Conservation (phyloP, 2,329 filamentous ascomycete genomes). For the Eurotiales sp. region DNA sequence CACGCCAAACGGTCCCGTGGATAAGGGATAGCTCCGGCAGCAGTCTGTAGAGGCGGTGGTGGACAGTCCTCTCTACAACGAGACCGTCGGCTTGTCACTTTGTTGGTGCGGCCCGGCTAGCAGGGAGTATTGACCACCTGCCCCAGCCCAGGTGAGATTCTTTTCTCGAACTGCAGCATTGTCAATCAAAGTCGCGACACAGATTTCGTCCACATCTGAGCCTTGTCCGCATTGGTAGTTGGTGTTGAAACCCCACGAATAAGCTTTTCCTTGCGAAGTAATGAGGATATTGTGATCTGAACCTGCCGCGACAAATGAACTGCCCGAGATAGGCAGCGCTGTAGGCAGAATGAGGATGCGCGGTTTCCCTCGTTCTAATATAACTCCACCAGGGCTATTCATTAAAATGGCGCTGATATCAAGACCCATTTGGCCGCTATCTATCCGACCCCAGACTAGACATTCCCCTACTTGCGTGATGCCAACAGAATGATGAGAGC, state of each 20-base stretch:
- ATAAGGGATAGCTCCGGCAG: no score
- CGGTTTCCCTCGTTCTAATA: constrained; percentile 11
- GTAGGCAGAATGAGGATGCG: constrained; percentile 15
- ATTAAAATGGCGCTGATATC: background rate
- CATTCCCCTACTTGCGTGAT: constrained; percentile 56
- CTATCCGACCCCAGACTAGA: constrained; percentile 58
- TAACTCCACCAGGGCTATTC: constrained; percentile 6
- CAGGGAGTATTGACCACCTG: constrained; percentile 14
- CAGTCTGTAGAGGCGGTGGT: no score
- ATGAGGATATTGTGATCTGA: constrained; percentile 16
- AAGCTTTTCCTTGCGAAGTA: constrained; percentile 16
- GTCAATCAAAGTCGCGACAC: constrained; percentile 13
- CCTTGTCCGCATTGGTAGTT: constrained; percentile 17
- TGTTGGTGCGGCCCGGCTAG: background rate
- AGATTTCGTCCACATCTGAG: constrained; percentile 11
- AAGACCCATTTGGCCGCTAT: constrained; percentile 45
- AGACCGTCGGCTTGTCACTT: no score
- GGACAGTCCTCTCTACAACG: no score
- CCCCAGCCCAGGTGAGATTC: constrained; percentile 17
- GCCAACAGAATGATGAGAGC: constrained; percentile 65
- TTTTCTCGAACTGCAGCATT: constrained; percentile 14
- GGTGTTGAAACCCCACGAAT: constrained; percentile 18
- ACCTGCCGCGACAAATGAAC: constrained; percentile 14
- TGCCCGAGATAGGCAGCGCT: background rate
- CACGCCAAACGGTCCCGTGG: no score